phyloP scores from a whole-genome alignment of 441 rosid genomes.

The Populus hybrid region DNA sequence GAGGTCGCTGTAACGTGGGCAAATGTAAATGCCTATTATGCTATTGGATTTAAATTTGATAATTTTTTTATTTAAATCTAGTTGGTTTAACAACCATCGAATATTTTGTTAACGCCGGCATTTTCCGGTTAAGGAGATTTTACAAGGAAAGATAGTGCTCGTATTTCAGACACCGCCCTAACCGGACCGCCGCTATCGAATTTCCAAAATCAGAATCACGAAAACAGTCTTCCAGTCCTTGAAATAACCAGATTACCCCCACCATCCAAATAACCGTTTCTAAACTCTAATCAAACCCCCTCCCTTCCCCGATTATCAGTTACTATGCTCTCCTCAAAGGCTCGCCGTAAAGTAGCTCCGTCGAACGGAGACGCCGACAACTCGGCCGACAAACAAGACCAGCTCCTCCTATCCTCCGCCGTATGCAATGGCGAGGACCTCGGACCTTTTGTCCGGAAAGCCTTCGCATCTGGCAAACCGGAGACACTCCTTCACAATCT shows the following conservation, averaged over 20 bases:
- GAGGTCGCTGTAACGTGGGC: too few species aligned
- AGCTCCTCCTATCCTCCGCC: constrained; percentile 79
- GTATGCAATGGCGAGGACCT: constrained; percentile 92
- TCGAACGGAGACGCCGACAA: constrained; percentile 46
- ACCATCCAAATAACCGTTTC: background rate
- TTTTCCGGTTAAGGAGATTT: too few species aligned
- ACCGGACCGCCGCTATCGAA: background rate
- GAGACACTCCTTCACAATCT: constrained; percentile 85
- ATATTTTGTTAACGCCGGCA: too few species aligned
- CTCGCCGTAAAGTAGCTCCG: constrained; percentile 67
- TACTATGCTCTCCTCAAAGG: constrained; percentile 55
- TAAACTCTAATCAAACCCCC: constrained; percentile 19
- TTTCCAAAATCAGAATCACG: background rate
- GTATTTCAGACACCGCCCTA: background rate
- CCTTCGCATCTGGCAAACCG: constrained; percentile 75
- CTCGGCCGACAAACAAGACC: constrained; percentile 81
- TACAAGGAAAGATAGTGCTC: too few species aligned
- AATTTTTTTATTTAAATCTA: too few species aligned
- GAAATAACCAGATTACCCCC: background rate
- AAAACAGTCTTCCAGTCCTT: background rate
- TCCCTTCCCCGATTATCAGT: background rate
- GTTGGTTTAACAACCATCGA: too few species aligned
- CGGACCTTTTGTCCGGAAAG: constrained; percentile 82
- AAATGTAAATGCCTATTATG: too few species aligned
- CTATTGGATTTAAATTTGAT: too few species aligned